phyloP scores from a whole-genome alignment of 2,329 filamentous ascomycete genomes.

The Neopestalotiopsis clavispora region DNA sequence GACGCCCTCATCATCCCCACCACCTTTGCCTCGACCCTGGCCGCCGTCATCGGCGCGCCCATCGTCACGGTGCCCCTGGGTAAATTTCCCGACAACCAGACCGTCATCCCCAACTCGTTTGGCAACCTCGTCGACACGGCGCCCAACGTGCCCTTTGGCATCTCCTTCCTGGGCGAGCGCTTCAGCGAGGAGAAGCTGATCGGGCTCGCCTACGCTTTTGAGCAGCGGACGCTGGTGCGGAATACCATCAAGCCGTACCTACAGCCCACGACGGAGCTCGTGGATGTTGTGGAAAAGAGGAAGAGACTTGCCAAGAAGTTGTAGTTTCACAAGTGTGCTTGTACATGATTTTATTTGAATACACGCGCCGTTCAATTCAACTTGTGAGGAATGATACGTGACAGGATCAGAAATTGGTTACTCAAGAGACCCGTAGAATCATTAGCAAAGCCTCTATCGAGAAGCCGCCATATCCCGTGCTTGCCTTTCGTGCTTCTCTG shows the following conservation, averaged over 20 bases:
- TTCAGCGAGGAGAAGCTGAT: slow-evolving; percentile 68
- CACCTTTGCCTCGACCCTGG: slow-evolving; percentile 48
- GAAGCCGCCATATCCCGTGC: too few species aligned
- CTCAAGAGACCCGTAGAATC: too few species aligned
- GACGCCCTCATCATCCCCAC: slow-evolving; percentile 68
- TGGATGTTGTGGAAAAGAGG: slow-evolving; percentile 24
- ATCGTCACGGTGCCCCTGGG: slow-evolving; percentile 69
- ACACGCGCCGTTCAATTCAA: too few species aligned
- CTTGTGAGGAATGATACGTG: too few species aligned
- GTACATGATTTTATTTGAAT: too few species aligned
- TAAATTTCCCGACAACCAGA: slow-evolving; percentile 47
- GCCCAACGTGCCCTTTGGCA: slow-evolving; percentile 63
- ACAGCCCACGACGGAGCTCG: slow-evolving; percentile 37
- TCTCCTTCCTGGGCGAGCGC: slow-evolving; percentile 64
- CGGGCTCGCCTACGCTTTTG: slow-evolving; percentile 70
- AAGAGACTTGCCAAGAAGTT: neutral
- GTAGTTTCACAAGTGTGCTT: too few species aligned
- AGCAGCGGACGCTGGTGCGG: slow-evolving; percentile 56
- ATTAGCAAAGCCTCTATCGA: too few species aligned
- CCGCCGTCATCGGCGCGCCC: slow-evolving; percentile 62
- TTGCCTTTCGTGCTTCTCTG: too few species aligned
- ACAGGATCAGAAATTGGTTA: too few species aligned
- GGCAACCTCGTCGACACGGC: slow-evolving; percentile 56
- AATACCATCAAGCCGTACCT: slow-evolving; percentile 34
- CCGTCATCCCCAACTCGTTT: slow-evolving; percentile 47